Percentiles rank a stretch among this genome's conserved stretches.
Conservation (phyloP, 768 basidiomycete genomes). For the Nevesoporus exiguus region DNA sequence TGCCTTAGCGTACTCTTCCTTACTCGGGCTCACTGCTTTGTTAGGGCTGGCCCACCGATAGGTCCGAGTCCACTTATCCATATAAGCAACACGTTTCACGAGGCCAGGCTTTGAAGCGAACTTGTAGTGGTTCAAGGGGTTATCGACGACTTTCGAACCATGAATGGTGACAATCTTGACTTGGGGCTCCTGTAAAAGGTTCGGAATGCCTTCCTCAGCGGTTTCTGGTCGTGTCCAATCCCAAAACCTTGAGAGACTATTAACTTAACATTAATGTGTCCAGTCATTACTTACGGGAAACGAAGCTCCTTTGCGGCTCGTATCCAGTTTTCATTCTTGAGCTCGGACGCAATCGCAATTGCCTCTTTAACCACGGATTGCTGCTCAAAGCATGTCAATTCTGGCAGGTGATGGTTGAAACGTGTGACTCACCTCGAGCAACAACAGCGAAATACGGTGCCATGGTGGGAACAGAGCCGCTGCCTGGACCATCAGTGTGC, state of each 20-base stretch:
- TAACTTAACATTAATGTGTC: not conserved
- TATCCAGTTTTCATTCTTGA: slow-evolving; percentile 9
- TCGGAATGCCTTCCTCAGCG: slow-evolving; percentile 3
- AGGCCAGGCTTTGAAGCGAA: slow-evolving; percentile 1
- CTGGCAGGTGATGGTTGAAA: not conserved
- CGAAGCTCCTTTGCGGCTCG: slow-evolving; percentile 12
- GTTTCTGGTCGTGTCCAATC: slow-evolving; percentile 13
- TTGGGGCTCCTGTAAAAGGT: not conserved
- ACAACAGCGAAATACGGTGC: slow-evolving; percentile 14
- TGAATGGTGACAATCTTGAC: not conserved
- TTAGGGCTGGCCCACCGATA: slow-evolving; percentile 19
- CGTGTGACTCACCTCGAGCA: slow-evolving; percentile 9
- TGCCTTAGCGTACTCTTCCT: slow-evolving; percentile 10
- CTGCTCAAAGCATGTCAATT: not conserved
- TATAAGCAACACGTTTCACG: not conserved
- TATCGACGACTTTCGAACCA: not conserved
- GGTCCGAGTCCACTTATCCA: slow-evolving; percentile 10
- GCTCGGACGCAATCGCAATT: slow-evolving; percentile 7
- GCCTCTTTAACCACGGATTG: slow-evolving; percentile 19
- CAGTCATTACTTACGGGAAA: slow-evolving; percentile 11
- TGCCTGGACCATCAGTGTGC: slow-evolving; percentile 4
- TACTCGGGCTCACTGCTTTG: slow-evolving; percentile 9
- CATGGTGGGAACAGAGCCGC: slow-evolving; percentile 23
- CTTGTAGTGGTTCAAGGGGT: slow-evolving; percentile 16
- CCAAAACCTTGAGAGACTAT: slow-evolving; percentile 13